Base-by-base conservation (phyloP, 73 alveolate genomes). In the Paramecium octaurelia region DNA sequence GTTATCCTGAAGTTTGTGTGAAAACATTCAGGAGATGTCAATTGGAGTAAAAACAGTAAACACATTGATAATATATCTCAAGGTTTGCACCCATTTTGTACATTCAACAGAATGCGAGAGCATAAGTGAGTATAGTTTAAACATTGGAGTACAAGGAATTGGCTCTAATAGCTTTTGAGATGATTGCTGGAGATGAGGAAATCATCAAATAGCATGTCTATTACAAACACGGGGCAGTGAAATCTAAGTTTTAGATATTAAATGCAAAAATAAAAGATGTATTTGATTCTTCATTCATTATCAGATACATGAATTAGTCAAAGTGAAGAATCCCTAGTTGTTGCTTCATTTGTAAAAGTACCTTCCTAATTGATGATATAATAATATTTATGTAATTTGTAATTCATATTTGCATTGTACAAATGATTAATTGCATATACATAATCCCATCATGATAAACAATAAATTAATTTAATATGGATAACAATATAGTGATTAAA, bases 111-210 rank as follows among this genome's bases (percentile, higher is more conserved):
- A 75, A 75, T 75, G 60, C 60, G 14, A 34, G 59, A 75, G 88
- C 60, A 36, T 31, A 36, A 40, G 88, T 75, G 36, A 31, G 29
- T 31, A 75, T 75, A 14, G 10, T 75, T 36, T 75, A 75, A 36
- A 75, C 88, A 21, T 40, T 75, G 38, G 88, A 75, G 69, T 75
- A 75, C 9, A 75, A 75, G n/a, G 88, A 75, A 35, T 14, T 75
- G 60, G 20, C 42, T 9, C 23, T 75, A 34, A 75, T 75, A 34
- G 12, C 88, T 12, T 75, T 75, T 75, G 88, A 75, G 11, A 75
- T 75, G 88, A 34, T 75, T 21, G 88, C 88, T 14, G 88, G 88
- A 14, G 88, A 75, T 75, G 88, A 75, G 16, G 88, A 75, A 75
- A 75, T 75, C 8, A 75, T 75, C 14, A 36, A 44, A 75, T 75